phyloP scores from a whole-genome alignment of 1,284 basidiomycete genomes.

The Grifola frondosa region DNA sequence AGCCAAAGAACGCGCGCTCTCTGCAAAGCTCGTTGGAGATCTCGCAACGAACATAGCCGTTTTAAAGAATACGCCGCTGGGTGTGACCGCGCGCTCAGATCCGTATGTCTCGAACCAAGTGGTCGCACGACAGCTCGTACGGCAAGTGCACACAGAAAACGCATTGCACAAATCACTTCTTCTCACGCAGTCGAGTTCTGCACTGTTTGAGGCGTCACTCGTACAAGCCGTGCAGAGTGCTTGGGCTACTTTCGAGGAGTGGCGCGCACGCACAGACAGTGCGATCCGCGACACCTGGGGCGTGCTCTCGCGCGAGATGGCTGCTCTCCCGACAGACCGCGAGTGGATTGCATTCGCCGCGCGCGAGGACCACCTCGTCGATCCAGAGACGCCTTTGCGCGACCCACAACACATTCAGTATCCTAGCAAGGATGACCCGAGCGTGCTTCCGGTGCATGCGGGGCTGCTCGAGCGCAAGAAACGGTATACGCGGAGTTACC shows the following conservation, averaged over 20 bases:
- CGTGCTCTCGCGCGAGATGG: conserved; percentile 77
- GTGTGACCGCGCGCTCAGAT: conserved; percentile 80
- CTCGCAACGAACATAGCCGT: conserved; percentile 85
- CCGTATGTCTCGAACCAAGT: conserved; percentile 84
- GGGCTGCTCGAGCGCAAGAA: conserved; percentile 97
- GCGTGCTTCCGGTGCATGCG: conserved; percentile 85
- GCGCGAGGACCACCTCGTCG: conserved; percentile 92
- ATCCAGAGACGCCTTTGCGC: conserved; percentile 92
- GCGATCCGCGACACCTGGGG: conserved; percentile 84
- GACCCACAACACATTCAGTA: conserved; percentile 83
- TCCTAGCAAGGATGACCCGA: conserved; percentile 92
- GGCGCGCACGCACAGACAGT: conserved; percentile 85
- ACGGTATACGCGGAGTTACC: conserved; percentile 90
- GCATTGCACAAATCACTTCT: conserved; percentile 98
- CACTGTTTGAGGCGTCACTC: conserved; percentile 96
- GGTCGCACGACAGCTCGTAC: conserved; percentile 87
- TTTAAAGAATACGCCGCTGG: conserved; percentile 95
- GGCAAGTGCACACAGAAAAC: conserved; percentile 97
- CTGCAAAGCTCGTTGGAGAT: conserved; percentile 85
- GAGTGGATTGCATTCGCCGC: conserved; percentile 98
- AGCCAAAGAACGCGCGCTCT: conserved; percentile 92
- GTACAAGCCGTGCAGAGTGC: conserved; percentile 95
- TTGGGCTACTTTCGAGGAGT: conserved; percentile 97
- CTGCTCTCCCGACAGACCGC: conserved; percentile 83
- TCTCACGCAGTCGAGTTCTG: conserved; percentile 98